Evolutionary conservation across 1,284 basidiomycete species (phyloP).

Genomic region (Trichosporon faecale): DNA sequence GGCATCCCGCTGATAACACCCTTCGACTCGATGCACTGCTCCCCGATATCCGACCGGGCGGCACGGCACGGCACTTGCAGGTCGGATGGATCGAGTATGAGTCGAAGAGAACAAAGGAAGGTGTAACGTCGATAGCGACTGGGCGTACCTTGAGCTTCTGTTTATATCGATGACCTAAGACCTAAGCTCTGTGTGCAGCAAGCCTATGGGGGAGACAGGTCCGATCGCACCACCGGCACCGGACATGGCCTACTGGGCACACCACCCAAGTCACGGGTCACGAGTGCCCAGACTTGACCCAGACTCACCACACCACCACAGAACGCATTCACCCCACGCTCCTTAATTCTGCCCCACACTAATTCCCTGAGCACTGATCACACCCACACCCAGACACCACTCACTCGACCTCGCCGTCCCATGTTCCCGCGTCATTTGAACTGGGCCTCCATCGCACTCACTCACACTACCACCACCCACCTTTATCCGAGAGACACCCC

Average conservation of each 20-base stretch:
- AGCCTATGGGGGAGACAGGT: too few relatives aligned
- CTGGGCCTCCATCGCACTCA: not conserved
- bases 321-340: not conserved
- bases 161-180: too few relatives aligned
- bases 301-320: not conserved
- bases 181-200: too few relatives aligned
- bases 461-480: not conserved
- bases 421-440: not conserved
- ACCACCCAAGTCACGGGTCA: not conserved
- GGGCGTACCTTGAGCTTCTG: too few relatives aligned
- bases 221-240: not conserved
- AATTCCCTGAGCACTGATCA: slow-evolving; percentile 7
- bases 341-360: slow-evolving; percentile 8
- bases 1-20: not conserved
- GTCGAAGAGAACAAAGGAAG: too few relatives aligned
- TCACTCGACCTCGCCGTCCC: not conserved
- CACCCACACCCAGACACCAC: not conserved
- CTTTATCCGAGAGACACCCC: not conserved
- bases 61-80: too few relatives aligned
- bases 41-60: not conserved
- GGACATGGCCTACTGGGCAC: not conserved
- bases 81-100: too few relatives aligned
- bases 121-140: too few relatives aligned
- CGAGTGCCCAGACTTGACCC: too few relatives aligned
- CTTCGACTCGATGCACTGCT: not conserved